Percentiles rank a stretch among this genome's conserved stretches.
Evolutionary conservation across 83 land plant genomes (phyloP).

Genomic region (Thuja plicata): DNA sequence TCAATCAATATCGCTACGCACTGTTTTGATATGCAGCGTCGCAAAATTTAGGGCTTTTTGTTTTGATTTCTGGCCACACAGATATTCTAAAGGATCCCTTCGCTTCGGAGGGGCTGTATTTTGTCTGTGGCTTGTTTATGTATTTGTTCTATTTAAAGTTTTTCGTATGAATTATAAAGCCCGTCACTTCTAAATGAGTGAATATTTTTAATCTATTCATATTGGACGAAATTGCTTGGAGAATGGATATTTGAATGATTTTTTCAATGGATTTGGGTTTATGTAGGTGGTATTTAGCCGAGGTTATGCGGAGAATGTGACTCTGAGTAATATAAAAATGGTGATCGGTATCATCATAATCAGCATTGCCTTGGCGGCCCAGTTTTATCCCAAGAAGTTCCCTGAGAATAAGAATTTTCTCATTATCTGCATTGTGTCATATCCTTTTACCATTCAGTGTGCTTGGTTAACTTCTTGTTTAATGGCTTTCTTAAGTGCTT

Average conservation of each 20-base stretch:
- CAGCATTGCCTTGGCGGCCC: conserved; percentile 79
- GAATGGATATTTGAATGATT: background rate
- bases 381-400: conserved; percentile 95
- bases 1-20: background rate
- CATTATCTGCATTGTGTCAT: conserved; percentile 82
- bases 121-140: background rate
- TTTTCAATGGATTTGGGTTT: conserved; percentile 10
- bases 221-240: too few relatives aligned
- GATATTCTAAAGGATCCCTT: background rate
- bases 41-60: background rate
- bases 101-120: background rate
- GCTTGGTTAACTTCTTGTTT: background rate
- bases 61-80: background rate
- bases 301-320: conserved; percentile 83
- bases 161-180: background rate
- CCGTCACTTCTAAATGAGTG: background rate
- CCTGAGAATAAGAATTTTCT: conserved; percentile 79
- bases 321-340: conserved; percentile 81
- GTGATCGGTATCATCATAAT: conserved; percentile 74
- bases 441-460: conserved; percentile 56
- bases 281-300: conserved; percentile 68
- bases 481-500: background rate
- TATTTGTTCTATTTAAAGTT: background rate
- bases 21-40: background rate
- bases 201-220: background rate